These are phyloP conservation scores for Linnemannia hyalina DNA, from an alignment of 192 early-diverging fungal genomes.

Conservation along the genomic window DNA sequence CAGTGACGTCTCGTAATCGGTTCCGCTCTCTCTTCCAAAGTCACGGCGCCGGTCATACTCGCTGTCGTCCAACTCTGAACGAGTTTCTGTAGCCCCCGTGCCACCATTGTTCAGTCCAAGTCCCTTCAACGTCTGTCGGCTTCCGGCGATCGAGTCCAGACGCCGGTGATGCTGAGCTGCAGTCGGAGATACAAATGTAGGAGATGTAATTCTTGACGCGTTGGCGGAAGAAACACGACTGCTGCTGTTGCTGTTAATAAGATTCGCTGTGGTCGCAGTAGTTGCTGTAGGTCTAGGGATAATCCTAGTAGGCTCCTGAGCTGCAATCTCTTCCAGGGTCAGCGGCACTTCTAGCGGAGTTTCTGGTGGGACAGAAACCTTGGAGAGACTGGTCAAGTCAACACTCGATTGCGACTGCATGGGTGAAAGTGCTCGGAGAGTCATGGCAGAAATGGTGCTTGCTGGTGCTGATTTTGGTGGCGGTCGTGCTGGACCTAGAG, in stretches of 20 bases:
- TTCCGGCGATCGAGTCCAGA: slow-evolving; percentile 4
- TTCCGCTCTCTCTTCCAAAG: slow-evolving; percentile 34
- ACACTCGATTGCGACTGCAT: slow-evolving; percentile 19
- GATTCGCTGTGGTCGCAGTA: neutral
- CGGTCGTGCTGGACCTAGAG: neutral
- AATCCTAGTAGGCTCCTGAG: slow-evolving; percentile 34
- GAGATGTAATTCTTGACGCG: slow-evolving; percentile 37
- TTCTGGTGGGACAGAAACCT: neutral
- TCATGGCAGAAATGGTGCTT: neutral
- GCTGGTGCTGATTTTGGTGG: slow-evolving; percentile 18
- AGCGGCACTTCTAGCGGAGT: neutral
- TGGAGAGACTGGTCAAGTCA: slow-evolving; percentile 16
- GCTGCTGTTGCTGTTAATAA: slow-evolving; percentile 27
- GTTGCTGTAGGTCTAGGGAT: neutral
- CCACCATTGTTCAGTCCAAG: neutral
- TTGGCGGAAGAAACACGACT: slow-evolving; percentile 33
- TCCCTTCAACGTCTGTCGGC: neutral
- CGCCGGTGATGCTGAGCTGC: neutral
- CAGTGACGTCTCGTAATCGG: slow-evolving; percentile 45
- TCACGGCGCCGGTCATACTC: slow-evolving; percentile 37
- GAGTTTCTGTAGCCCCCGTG: neutral
- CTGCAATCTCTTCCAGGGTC: slow-evolving; percentile 44
- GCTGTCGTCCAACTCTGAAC: slow-evolving; percentile 34
- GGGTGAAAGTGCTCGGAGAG: neutral
- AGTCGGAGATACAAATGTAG: neutral